Percentiles rank a stretch among this genome's conserved stretches.
Evolutionary conservation across 73 alveolate genomes (phyloP).

Genomic region (Stentor coeruleus): DNA sequence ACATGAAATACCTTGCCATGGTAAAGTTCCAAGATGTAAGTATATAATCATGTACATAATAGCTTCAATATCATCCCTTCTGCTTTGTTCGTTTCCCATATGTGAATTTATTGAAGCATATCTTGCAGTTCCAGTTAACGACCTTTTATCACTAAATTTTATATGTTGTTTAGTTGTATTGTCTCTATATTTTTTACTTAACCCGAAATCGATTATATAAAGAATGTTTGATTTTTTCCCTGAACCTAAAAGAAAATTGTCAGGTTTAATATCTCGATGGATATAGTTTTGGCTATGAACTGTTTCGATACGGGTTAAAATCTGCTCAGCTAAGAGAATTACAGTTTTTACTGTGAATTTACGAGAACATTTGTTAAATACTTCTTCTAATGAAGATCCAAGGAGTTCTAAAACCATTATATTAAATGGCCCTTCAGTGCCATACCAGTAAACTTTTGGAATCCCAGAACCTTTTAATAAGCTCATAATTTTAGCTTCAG

Average conservation of each 20-base stretch:
- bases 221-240: conserved; percentile 42
- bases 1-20: conserved; percentile 60
- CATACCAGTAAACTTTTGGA: conserved; percentile 80
- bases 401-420: conserved; percentile 84
- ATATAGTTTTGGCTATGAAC: conserved; percentile 57
- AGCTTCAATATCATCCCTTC: conserved; percentile 75
- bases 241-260: conserved; percentile 68
- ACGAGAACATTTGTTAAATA: conserved; percentile 60
- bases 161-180: conserved; percentile 62
- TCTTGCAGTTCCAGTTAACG: conserved; percentile 68
- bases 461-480: conserved; percentile 69
- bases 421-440: conserved; percentile 76
- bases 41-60: conserved; percentile 59
- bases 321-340: conserved; percentile 57
- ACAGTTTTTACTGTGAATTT: conserved; percentile 69
- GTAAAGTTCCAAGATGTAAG: conserved; percentile 61
- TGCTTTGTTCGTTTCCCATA: conserved; percentile 55
- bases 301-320: conserved; percentile 53
- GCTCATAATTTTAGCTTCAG: conserved; percentile 59
- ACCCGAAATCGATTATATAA: conserved; percentile 65
- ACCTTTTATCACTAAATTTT: conserved; percentile 48
- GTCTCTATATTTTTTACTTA: conserved; percentile 54
- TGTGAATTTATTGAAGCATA: conserved; percentile 63
- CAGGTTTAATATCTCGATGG: conserved; percentile 84
- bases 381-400: conserved; percentile 84